phyloP scores from a whole-genome alignment of 2,329 filamentous ascomycete species.

The Aphanocladium album region DNA sequence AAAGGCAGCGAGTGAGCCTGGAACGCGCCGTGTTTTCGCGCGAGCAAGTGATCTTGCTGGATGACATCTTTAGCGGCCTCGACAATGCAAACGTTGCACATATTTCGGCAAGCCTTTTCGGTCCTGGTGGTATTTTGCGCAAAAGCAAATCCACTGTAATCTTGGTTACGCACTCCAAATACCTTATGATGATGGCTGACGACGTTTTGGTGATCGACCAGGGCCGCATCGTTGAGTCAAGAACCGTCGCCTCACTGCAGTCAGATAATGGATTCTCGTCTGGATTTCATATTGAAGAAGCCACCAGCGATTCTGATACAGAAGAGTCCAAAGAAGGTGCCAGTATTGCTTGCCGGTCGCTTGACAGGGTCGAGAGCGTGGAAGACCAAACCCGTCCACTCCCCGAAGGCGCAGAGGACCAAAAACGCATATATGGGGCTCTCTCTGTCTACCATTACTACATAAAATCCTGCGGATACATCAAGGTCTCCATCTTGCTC shows the following conservation, averaged over 20 bases:
- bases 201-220: conserved; percentile 4
- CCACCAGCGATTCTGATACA: background rate
- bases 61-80: conserved; percentile 31
- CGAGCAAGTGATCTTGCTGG: conserved; percentile 23
- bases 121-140: conserved; percentile 24
- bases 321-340: background rate
- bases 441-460: conserved; percentile 18
- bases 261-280: background rate
- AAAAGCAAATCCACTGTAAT: conserved; percentile 20
- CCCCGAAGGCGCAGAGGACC: conserved; percentile 12
- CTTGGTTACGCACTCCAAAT: conserved; percentile 23
- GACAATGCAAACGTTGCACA: conserved; percentile 33
- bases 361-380: background rate
- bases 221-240: background rate
- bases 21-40: conserved; percentile 22
- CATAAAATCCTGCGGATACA: conserved; percentile 15
- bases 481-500: conserved; percentile 14
- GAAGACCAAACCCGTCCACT: conserved; percentile 14
- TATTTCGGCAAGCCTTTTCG: conserved; percentile 32
- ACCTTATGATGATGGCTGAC: conserved; percentile 7
- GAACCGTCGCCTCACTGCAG: background rate
- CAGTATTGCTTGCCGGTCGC: background rate
- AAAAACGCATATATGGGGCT: conserved; percentile 14
- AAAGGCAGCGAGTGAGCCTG: conserved; percentile 22
- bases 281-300: background rate